phyloP scores from a whole-genome alignment of 2,329 filamentous ascomycete species.

The Sporothrix phasma region DNA sequence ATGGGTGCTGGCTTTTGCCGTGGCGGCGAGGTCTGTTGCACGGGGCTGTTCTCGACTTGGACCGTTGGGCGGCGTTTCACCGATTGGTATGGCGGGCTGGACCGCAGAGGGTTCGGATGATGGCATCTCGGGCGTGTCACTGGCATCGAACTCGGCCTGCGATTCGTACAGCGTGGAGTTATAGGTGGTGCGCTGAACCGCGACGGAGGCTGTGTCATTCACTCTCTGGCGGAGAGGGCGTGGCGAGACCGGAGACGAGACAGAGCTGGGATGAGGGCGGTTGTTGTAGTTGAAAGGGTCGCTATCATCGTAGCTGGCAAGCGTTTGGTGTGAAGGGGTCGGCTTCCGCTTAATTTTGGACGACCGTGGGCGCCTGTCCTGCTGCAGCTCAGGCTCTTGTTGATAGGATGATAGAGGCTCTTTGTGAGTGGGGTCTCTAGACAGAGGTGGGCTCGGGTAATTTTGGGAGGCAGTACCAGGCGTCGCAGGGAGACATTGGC shows the following conservation, averaged over 20 bases:
- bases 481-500: background rate
- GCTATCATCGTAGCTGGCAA: constrained; percentile 18
- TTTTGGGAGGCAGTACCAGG: constrained; percentile 20
- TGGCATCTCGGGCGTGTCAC: constrained; percentile 16
- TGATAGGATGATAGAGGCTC: constrained; percentile 17
- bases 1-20: constrained; percentile 7
- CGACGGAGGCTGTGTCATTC: constrained; percentile 44
- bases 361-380: constrained; percentile 6
- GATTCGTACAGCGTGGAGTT: constrained; percentile 40
- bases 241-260: constrained; percentile 11
- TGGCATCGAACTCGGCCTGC: constrained; percentile 11
- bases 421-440: constrained; percentile 22
- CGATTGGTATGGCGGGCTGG: background rate
- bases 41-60: background rate
- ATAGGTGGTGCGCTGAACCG: constrained; percentile 57
- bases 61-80: constrained; percentile 1
- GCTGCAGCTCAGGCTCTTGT: constrained; percentile 1
- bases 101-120: constrained; percentile 9
- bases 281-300: constrained; percentile 22
- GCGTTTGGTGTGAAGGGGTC: constrained; percentile 8
- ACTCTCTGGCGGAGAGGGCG: constrained; percentile 18
- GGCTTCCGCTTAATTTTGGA: constrained; percentile 15
- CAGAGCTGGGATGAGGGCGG: background rate
- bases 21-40: constrained; percentile 3
- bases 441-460: constrained; percentile 32